Conservation (phyloP, 2,329 filamentous ascomycete species). For the Botrytis fragariae region DNA sequence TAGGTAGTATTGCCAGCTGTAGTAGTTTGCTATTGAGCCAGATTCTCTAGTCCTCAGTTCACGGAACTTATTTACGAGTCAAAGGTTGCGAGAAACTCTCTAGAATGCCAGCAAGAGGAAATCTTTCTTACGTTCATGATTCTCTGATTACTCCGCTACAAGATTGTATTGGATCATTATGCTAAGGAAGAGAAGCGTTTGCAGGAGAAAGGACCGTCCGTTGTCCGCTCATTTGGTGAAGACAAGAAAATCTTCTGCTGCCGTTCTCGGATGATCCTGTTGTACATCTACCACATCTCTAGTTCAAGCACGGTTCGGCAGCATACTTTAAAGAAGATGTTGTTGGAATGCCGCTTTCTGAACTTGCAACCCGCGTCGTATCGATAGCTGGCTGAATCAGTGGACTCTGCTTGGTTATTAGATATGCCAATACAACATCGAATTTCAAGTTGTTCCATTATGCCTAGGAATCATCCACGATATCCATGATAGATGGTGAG, state of each 20-base stretch:
- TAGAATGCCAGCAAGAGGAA: slow-evolving; percentile 5
- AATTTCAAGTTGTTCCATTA: slow-evolving; percentile 8
- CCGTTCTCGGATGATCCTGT: not conserved
- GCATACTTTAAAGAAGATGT: not conserved
- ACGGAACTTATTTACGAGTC: not conserved
- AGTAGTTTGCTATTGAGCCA: not conserved
- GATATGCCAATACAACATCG: slow-evolving; percentile 10
- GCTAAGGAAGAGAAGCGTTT: slow-evolving; percentile 27
- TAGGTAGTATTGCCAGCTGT: not conserved
- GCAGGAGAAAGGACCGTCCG: slow-evolving; percentile 9
- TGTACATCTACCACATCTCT: not conserved
- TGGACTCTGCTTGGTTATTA: not conserved
- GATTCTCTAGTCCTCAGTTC: not conserved
- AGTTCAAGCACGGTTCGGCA: slow-evolving; percentile 4
- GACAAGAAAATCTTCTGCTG: not conserved
- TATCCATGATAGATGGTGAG: not conserved
- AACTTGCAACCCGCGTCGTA: not conserved
- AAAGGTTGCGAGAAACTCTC: slow-evolving; percentile 14
- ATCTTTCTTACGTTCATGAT: slow-evolving; percentile 35
- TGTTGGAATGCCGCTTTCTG: not conserved
- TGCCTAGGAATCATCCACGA: not conserved
- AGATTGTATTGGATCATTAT: slow-evolving; percentile 30
- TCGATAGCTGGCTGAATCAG: not conserved
- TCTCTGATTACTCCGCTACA: slow-evolving; percentile 31
- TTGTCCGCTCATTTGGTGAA: not conserved